These are phyloP conservation scores for Cystobasidiopsis lactophilus DNA, from an alignment of 768 basidiomycete genomes.

Conservation along the genomic window DNA sequence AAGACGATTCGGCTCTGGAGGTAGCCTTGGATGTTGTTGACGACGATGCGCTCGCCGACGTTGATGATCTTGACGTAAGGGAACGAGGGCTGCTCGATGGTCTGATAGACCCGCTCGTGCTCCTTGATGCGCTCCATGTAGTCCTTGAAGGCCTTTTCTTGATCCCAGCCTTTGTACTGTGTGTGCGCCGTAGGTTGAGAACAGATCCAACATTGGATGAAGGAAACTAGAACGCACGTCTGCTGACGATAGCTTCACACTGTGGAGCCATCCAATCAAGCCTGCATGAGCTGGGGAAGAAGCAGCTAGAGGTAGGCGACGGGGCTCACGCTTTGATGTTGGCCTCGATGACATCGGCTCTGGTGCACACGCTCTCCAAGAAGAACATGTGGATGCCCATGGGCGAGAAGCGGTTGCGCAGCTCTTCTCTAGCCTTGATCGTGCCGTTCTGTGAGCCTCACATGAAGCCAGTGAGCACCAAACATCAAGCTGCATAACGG, in stretches of 20 bases:
- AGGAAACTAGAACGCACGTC: too few species aligned
- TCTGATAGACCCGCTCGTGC: slow-evolving; percentile 71
- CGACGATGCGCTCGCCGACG: slow-evolving; percentile 87
- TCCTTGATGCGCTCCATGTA: slow-evolving; percentile 73
- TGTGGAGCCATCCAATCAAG: too few species aligned
- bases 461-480: neutral
- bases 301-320: neutral
- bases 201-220: too few species aligned
- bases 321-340: slow-evolving; percentile 34
- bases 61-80: slow-evolving; percentile 89
- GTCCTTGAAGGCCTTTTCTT: slow-evolving; percentile 72
- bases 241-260: slow-evolving; percentile 93
- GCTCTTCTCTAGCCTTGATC: slow-evolving; percentile 37
- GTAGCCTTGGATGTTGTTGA: slow-evolving; percentile 79
- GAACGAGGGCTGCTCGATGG: slow-evolving; percentile 73
- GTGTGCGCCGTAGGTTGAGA: neutral
- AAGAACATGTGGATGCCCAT: slow-evolving; percentile 78
- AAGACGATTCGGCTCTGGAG: slow-evolving; percentile 85
- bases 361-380: slow-evolving; percentile 76
- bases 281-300: slow-evolving; percentile 1
- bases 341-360: slow-evolving; percentile 71
- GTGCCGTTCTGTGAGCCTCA: slow-evolving; percentile 38
- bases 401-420: slow-evolving; percentile 68
- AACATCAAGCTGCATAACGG: too few species aligned
- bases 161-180: slow-evolving; percentile 81